A percentile compares a stretch with the other conserved stretches of the same genome.
phyloP scores from a whole-genome alignment of 768 basidiomycete genomes.

The Collybia nuda region DNA sequence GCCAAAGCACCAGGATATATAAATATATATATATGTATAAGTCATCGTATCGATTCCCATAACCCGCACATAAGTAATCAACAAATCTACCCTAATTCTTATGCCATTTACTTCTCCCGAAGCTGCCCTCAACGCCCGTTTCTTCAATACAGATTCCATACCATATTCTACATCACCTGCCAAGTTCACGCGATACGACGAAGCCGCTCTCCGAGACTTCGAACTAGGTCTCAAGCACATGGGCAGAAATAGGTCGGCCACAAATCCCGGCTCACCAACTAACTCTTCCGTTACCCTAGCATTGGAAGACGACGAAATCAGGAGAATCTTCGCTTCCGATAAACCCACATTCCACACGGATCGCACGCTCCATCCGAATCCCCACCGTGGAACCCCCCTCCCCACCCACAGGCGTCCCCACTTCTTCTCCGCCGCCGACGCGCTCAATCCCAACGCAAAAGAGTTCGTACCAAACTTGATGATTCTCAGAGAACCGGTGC shows the following conservation, averaged over 20 bases:
- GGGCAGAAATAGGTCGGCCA: background rate
- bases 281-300: constrained; percentile 7
- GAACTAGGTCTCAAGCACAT: background rate
- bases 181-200: background rate
- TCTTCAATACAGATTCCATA: background rate
- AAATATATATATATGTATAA: background rate
- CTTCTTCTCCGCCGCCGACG: background rate
- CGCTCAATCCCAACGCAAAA: constrained; percentile 5
- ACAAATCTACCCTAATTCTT: no score
- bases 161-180: background rate
- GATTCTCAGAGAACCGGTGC: constrained; percentile 5
- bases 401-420: background rate
- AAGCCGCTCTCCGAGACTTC: constrained; percentile 1
- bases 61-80: background rate
- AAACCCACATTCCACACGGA: background rate
- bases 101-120: background rate
- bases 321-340: constrained; percentile 6
- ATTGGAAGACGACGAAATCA: constrained; percentile 13
- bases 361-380: background rate
- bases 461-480: constrained; percentile 4
- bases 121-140: background rate
- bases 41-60: background rate
- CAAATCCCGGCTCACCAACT: constrained; percentile 5
- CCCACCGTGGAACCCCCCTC: background rate
- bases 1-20: constrained; percentile 1